Evolutionary conservation across 2,329 filamentous ascomycete genomes (phyloP).

Genomic region (Neoscytalidium dimidiatum): DNA sequence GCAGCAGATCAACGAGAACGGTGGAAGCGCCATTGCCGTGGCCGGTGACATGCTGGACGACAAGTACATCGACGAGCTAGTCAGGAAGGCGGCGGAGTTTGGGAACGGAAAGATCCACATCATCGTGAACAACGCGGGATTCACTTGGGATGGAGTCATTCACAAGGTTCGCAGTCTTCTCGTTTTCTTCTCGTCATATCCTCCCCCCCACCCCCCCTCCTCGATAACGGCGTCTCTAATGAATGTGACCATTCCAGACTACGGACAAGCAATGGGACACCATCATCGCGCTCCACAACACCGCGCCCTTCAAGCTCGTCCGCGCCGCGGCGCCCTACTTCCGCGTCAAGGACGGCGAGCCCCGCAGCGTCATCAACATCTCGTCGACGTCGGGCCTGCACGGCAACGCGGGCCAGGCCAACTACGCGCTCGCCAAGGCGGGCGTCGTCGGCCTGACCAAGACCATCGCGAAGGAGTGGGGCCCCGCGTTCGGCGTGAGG

Average conservation of each 20-base stretch:
- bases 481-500: constrained; percentile 77
- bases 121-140: constrained; percentile 89
- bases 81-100: constrained; percentile 75
- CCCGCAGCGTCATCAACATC: constrained; percentile 80
- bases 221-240: background rate
- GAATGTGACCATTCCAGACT: constrained; percentile 59
- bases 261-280: constrained; percentile 90
- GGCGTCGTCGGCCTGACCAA: constrained; percentile 82
- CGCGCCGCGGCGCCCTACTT: constrained; percentile 81
- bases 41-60: constrained; percentile 75
- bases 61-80: constrained; percentile 69
- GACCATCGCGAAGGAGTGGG: constrained; percentile 91
- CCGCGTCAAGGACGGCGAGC: constrained; percentile 79
- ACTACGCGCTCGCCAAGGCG: constrained; percentile 84
- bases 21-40: constrained; percentile 71
- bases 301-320: constrained; percentile 81
- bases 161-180: constrained; percentile 60
- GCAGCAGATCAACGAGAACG: constrained; percentile 66
- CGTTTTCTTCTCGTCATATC: background rate
- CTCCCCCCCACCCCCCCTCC: background rate
- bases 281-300: constrained; percentile 80
- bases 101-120: constrained; percentile 87
- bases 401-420: constrained; percentile 88
- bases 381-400: constrained; percentile 78
- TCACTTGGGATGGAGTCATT: constrained; percentile 90